Evolutionary conservation across 495 filamentous ascomycete genomes (phyloP), one percentile per base, ranked within the genome.

Genomic region (Sporormia fimetaria): DNA sequence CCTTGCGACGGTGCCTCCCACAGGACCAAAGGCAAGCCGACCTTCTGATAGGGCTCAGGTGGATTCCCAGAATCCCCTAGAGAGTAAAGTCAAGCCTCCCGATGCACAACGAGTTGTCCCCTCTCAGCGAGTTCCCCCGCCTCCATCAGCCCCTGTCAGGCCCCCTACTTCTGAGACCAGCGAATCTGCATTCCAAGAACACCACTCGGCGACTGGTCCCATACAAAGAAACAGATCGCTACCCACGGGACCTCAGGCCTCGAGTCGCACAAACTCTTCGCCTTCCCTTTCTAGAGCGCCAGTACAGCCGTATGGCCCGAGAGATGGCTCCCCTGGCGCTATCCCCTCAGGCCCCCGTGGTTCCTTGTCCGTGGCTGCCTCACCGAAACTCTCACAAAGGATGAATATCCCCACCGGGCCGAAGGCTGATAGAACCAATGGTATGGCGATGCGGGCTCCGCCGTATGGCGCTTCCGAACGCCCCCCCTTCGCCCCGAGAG

Each of bases 371-470:
- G 47, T 51, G 17, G 61, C 45, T 31, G 55, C 57, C 2, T 64
- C 61, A 3, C 61, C 61, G 3, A 60, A 59, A 51, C 23, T 33
- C 14, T 45, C 10, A 45, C 44, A 20, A n/a, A n/a, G n/a, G n/a
- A 36, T 42, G 1, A 56, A 44, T 23, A 57, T 65, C 8, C 61
- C 63, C 3, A 66, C 63, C 7, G 63, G 58, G 7, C 63, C 63
- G 1, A 62, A 58, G 45, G 60, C 49, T 7, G 58, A 51, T 21
- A 45, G 63, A 37, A 40, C 29, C n/a, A 52, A 53, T 22, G 33
- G 47, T 2, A 44, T 55, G 25, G 47, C 48, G 14, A 30, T 50
- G 6, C 37, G 51, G 24, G 34, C 46, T 4, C 21, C 42, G 20
- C 40, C 51, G 33, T 50, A 37, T 36, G 47, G 38, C 2, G 40